Percentiles rank a stretch among this genome's conserved stretches.
Conservation (phyloP, 495 filamentous ascomycete species). For the Symbiotaphrina buchneri region DNA sequence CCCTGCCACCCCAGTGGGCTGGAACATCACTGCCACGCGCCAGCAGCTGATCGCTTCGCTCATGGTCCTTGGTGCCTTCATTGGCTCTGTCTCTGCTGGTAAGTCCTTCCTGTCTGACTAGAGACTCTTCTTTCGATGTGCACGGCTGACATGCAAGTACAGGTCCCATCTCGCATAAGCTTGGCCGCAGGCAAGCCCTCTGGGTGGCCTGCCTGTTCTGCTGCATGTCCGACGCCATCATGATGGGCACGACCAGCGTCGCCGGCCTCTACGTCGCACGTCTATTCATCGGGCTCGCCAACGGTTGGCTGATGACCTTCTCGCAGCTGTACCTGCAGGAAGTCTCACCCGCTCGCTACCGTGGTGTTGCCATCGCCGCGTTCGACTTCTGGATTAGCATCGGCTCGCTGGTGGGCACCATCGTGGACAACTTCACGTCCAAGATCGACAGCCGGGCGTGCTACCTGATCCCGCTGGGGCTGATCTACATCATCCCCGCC, state of each 20-base stretch:
- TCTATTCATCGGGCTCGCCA: slow-evolving; percentile 30
- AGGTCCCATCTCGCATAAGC: slow-evolving; percentile 23
- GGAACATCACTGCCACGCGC: no score
- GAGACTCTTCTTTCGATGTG: no score
- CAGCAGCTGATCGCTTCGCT: no score
- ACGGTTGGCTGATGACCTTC: slow-evolving; percentile 35
- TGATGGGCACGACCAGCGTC: slow-evolving; percentile 30
- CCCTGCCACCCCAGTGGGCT: no score
- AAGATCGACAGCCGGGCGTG: slow-evolving; percentile 19
- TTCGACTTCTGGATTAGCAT: slow-evolving; percentile 25
- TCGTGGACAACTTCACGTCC: slow-evolving; percentile 34
- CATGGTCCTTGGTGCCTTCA: no score
- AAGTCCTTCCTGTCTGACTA: no score
- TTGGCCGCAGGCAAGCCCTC: slow-evolving; percentile 23
- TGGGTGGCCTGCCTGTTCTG: slow-evolving; percentile 26
- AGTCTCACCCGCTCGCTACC: slow-evolving; percentile 23
- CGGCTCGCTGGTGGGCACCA: slow-evolving; percentile 33
- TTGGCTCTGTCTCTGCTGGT: no score
- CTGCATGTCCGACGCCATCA: slow-evolving; percentile 25
- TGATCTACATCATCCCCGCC: slow-evolving; percentile 35
- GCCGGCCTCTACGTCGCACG: slow-evolving; percentile 30
- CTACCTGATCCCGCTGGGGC: slow-evolving; percentile 35
- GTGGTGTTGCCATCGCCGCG: slow-evolving; percentile 25
- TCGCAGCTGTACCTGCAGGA: slow-evolving; percentile 35
- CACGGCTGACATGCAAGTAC: no score